Conservation (phyloP, 257 asterid genomes). For the Nicotiana undulata region DNA sequence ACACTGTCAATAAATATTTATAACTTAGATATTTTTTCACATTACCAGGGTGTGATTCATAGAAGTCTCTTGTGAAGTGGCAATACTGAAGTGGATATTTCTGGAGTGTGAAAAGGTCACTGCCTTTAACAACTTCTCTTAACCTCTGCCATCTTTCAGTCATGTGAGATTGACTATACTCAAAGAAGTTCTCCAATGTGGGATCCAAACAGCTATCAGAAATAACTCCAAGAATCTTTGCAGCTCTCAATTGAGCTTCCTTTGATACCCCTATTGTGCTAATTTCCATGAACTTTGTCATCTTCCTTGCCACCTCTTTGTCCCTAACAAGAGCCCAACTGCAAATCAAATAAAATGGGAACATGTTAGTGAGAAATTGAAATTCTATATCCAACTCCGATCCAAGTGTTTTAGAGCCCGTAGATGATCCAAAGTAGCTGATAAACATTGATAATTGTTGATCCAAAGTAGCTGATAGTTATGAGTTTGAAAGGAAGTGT, state of each 20-base stretch:
- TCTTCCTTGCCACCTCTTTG: constrained; percentile 48
- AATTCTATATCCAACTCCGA: not conserved
- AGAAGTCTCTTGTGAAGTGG: constrained; percentile 27
- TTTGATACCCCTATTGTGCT: constrained; percentile 84
- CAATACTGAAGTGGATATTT: constrained; percentile 49
- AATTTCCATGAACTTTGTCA: constrained; percentile 63
- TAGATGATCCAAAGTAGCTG: no score
- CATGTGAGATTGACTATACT: constrained; percentile 29
- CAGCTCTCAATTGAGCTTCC: constrained; percentile 77
- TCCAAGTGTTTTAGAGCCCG: no score
- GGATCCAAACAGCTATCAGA: constrained; percentile 45
- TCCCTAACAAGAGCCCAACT: constrained; percentile 89
- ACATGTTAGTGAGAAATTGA: not conserved
- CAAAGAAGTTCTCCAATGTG: constrained; percentile 43
- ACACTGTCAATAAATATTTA: no score
- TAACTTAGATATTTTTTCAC: no score
- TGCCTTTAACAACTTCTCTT: constrained; percentile 25
- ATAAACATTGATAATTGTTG: no score
- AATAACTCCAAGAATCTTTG: constrained; percentile 38
- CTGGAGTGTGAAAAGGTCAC: constrained; percentile 25
- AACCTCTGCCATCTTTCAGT: constrained; percentile 53
- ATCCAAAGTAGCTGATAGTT: no score
- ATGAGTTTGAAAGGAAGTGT: not conserved
- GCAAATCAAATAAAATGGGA: not conserved
- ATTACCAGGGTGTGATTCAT: constrained; percentile 62